Evolutionary conservation across 495 filamentous ascomycete species (phyloP), one percentile per base, ranked within the genome.

Genomic region (Tuber melanosporum): DNA sequence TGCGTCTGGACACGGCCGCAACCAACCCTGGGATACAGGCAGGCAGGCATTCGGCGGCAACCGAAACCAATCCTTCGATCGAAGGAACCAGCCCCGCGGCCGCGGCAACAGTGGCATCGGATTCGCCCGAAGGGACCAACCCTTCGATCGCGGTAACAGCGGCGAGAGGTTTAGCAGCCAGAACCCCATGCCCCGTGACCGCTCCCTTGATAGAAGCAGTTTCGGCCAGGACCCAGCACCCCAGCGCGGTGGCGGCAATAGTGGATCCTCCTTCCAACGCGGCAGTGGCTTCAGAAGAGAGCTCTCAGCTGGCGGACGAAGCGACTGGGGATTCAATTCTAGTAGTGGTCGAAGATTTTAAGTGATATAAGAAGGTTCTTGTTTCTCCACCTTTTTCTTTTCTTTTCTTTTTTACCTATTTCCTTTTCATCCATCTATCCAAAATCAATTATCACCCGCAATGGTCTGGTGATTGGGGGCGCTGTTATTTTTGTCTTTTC

Each of bases 311-410:
- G 73, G 76, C n/a, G 73, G 76, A 8, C 78, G 71, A 32, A 17
- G 6, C 20, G 73, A 76, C 45, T 47, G 66, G 19, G 73, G 77
- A 20, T 71, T 71, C 46, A 41, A 49, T 66, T 66, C 57, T 8
- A 14, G n/a, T 26, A 26, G 57, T 36, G 17, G 26, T 47, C 77
- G 75, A 41, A 76, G 71, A 69, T 80, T 43, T 44, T 74, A 76
- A 69, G 52, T 14, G 22, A 77, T 47, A 79, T 75, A 66, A n/a
- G 46, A 45, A 44, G n/a, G 74, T 80, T 76, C 74, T 71, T 36
- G 77, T 66, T 42, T 76, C 20, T 62, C 73, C 76, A 45, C 42
- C 39, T 77, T 66, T 36, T 79, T 80, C 71, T 32, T 42, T 79
- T 41, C 39, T 41, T 41, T 41, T 41, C 32, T 77, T 20, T 73